Conservation (phyloP, 2,329 filamentous ascomycete genomes). For the Sordariomycetes sp. region DNA sequence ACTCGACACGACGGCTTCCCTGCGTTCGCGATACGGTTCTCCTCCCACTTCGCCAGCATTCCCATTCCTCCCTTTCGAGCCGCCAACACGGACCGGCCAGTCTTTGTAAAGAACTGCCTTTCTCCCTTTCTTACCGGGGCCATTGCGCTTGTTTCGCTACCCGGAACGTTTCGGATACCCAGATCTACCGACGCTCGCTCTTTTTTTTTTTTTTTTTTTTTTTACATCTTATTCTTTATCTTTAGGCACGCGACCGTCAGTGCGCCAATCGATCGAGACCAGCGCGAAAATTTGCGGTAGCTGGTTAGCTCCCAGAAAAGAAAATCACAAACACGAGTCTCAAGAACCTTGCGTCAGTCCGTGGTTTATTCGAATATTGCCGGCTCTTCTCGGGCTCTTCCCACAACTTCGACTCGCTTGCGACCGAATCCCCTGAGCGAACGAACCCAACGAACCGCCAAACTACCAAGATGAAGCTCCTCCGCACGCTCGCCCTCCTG, state of each 20-base stretch:
- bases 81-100: no score
- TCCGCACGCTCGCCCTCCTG: conserved; percentile 5
- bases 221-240: background rate
- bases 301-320: no score
- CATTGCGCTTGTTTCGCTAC: background rate
- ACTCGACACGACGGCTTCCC: no score
- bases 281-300: no score
- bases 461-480: conserved; percentile 5
- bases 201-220: background rate
- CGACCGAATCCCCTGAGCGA: background rate
- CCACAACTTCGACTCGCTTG: background rate
- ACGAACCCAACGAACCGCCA: background rate
- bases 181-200: background rate
- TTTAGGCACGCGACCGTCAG: background rate
- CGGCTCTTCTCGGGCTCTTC: background rate
- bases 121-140: background rate
- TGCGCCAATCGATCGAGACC: no score
- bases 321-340: no score
- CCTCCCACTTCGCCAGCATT: no score
- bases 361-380: no score
- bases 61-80: no score
- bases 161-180: conserved; percentile 1
- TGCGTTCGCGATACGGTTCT: no score
- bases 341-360: no score
- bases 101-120: background rate